Evolutionary conservation across 2,329 filamentous ascomycete genomes (phyloP).

Genomic region (Alternaria burnsii): DNA sequence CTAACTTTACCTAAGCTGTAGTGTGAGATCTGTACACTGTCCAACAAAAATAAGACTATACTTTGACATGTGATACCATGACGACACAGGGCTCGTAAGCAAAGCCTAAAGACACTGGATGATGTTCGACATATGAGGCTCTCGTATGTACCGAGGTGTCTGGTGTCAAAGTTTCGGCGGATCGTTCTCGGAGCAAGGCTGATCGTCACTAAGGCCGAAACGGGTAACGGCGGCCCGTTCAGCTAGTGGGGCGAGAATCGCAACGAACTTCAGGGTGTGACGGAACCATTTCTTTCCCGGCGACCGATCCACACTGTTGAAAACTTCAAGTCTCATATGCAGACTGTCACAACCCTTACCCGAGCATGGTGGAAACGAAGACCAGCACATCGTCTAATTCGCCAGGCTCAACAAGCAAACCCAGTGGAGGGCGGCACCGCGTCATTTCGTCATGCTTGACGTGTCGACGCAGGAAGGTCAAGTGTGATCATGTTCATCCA

Average conservation of each 20-base stretch:
- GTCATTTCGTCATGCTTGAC: conserved; percentile 52
- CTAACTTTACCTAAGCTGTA: background rate
- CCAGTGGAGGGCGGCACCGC: conserved; percentile 44
- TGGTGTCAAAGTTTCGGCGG: background rate
- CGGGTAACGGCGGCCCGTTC: conserved; percentile 9
- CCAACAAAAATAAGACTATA: conserved; percentile 22
- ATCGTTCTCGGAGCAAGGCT: conserved; percentile 1
- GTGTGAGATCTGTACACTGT: background rate
- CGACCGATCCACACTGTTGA: conserved; percentile 23
- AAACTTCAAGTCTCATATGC: conserved; percentile 19
- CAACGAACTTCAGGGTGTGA: conserved; percentile 7
- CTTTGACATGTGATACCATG: conserved; percentile 22
- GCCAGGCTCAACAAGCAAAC: conserved; percentile 35
- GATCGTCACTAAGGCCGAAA: conserved; percentile 11
- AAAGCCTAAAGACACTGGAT: background rate
- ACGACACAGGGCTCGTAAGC: background rate
- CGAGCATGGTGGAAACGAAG: conserved; percentile 39
- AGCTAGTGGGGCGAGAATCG: conserved; percentile 17
- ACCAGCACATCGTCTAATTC: conserved; percentile 32
- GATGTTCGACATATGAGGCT: background rate
- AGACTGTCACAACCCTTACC: conserved; percentile 10
- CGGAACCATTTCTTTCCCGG: conserved; percentile 21
- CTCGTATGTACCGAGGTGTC: conserved; percentile 1
- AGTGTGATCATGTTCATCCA: conserved; percentile 51
- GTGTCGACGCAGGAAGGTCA: conserved; percentile 50